Evolutionary conservation across 805 yeast species (phyloP).

Genomic region (Saccharomyces kudriavzevii): DNA sequence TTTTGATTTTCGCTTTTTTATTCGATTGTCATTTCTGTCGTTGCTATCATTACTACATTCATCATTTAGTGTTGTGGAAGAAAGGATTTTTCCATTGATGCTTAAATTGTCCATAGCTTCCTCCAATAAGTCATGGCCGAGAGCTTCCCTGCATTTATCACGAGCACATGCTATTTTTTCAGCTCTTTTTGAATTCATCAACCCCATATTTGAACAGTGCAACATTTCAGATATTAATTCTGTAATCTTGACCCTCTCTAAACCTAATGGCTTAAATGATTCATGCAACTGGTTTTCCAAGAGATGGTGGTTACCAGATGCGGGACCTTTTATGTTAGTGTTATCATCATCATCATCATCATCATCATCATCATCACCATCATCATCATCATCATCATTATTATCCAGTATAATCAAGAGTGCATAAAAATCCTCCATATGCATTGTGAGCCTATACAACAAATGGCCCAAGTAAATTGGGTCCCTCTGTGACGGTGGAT

Average conservation of each 20-base stretch:
- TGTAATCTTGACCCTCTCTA: constrained; percentile 81
- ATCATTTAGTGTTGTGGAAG: not conserved
- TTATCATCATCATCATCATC: constrained; percentile 12
- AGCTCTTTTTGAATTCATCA: constrained; percentile 70
- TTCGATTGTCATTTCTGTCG: constrained; percentile 7
- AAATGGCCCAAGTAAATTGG: constrained; percentile 86
- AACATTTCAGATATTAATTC: constrained; percentile 87
- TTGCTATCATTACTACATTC: constrained; percentile 3
- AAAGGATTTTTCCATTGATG: not conserved
- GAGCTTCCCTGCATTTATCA: constrained; percentile 49
- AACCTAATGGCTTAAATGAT: constrained; percentile 65
- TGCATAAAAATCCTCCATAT: not conserved
- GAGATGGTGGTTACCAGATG: constrained; percentile 13
- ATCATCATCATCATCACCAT: constrained; percentile 17
- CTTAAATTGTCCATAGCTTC: constrained; percentile 1
- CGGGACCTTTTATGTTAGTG: not conserved
- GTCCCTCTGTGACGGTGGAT: constrained; percentile 85
- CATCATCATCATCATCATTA: constrained; percentile 17
- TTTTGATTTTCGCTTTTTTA: constrained; percentile 19
- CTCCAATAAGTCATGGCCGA: constrained; percentile 1
- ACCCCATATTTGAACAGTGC: constrained; percentile 92
- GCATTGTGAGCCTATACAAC: constrained; percentile 56
- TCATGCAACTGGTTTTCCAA: constrained; percentile 57
- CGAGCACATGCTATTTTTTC: constrained; percentile 58
- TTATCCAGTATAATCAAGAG: constrained; percentile 9